These are phyloP conservation scores for Herpetomonas samuelpessoai DNA, from an alignment of 208 protist species.

Conservation along the genomic window DNA sequence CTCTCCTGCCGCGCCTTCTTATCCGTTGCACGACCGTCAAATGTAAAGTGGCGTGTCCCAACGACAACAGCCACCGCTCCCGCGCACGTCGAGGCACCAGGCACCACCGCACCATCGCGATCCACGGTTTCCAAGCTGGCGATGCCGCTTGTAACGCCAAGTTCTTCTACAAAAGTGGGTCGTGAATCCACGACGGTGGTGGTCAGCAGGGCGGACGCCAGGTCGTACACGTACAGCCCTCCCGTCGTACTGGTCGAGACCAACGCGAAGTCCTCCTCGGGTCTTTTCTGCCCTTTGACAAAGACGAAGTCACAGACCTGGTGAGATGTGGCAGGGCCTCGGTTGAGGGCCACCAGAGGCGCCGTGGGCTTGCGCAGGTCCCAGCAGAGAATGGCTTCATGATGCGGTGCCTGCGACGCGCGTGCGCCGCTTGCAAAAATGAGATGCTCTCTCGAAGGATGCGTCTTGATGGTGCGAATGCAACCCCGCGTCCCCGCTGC, in stretches of 20 bases:
- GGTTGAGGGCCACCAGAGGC: conserved; percentile 2
- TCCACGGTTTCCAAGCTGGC: conserved; percentile 2
- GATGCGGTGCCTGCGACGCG: too few species aligned
- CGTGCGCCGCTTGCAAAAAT: conserved; percentile 18
- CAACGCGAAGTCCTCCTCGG: not conserved
- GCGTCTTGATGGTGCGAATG: conserved; percentile 10
- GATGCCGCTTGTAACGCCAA: conserved; percentile 3
- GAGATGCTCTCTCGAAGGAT: conserved; percentile 18
- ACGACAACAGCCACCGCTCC: not conserved
- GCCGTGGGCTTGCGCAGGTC: conserved; percentile 1
- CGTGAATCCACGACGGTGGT: not conserved
- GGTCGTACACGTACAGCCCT: conserved; percentile 8
- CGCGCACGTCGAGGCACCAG: too few species aligned
- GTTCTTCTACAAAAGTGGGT: conserved; percentile 1
- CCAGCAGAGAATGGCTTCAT: not conserved
- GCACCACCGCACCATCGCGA: too few species aligned
- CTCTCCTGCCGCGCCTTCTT: not conserved
- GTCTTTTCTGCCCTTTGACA: not conserved
- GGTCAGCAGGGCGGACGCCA: not conserved
- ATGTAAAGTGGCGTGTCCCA: not conserved
- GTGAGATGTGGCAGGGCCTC: not conserved
- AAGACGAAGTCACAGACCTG: conserved; percentile 10
- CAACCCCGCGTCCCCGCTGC: conserved; percentile 20
- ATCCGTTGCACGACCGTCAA: not conserved
- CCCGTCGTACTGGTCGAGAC: conserved; percentile 4